Percentiles rank a stretch among this genome's conserved stretches.
Evolutionary conservation across 2,329 filamentous ascomycete genomes (phyloP).

Genomic region (Colletotrichum orbiculare): DNA sequence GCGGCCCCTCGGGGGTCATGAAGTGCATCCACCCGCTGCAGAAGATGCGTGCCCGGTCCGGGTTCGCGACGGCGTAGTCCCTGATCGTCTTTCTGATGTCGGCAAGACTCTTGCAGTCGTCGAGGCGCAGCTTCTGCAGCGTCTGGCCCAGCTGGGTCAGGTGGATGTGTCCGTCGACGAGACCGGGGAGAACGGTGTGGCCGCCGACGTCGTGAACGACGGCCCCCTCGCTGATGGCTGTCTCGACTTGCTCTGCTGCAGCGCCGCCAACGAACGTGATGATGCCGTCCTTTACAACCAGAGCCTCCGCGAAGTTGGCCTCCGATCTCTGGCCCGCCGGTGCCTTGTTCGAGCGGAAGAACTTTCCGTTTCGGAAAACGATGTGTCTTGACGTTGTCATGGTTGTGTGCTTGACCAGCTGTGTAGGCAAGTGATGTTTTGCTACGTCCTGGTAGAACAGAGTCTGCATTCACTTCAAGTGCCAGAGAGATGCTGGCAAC

Average conservation of each 20-base stretch:
- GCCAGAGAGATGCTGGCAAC: too few species aligned
- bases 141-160: slow-evolving; percentile 65
- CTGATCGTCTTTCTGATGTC: slow-evolving; percentile 61
- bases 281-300: slow-evolving; percentile 48
- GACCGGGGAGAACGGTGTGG: slow-evolving; percentile 61
- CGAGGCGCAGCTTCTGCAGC: slow-evolving; percentile 61
- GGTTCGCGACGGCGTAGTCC: slow-evolving; percentile 56
- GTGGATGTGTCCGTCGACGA: slow-evolving; percentile 69
- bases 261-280: slow-evolving; percentile 49
- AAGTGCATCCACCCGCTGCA: slow-evolving; percentile 67
- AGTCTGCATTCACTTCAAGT: too few species aligned
- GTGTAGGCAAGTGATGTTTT: too few species aligned
- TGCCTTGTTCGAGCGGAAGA: slow-evolving; percentile 32
- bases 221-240: slow-evolving; percentile 40
- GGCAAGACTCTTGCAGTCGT: slow-evolving; percentile 55
- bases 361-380: slow-evolving; percentile 29
- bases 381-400: slow-evolving; percentile 19
- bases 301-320: slow-evolving; percentile 45
- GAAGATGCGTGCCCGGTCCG: slow-evolving; percentile 56
- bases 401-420: too few species aligned
- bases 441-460: too few species aligned
- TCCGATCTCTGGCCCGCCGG: slow-evolving; percentile 22
- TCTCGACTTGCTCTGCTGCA: slow-evolving; percentile 37
- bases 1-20: slow-evolving; percentile 62
- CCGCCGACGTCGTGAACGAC: slow-evolving; percentile 43